Evolutionary conservation across 2,329 filamentous ascomycete species (phyloP), one percentile per base, ranked within the genome.

Genomic region (Aspergillus sp.): DNA sequence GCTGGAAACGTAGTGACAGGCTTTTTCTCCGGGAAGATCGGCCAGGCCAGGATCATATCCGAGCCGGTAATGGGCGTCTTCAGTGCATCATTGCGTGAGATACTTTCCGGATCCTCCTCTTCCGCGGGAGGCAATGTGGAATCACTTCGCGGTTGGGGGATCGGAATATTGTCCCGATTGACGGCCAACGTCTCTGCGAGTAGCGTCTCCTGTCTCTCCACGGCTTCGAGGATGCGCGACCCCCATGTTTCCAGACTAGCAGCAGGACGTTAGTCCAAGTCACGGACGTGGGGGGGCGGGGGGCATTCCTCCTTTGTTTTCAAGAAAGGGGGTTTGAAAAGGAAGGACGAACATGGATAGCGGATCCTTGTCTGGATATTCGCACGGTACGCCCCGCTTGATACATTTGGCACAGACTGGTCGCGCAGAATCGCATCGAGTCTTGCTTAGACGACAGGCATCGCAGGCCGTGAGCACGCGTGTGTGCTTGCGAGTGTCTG

Each of bases 41-140:
- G 67, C 67, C 67, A 69, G 57, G 52, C 60, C 18, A 69, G 66
- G 52, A 69, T 68, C 67, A 68, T 68, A 36, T 68, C 65, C 3
- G 67, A 68, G n/a, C 67, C 67, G 3, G 67, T 69, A 31, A 69
- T 69, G 5, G 65, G 66, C 18, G 67, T 69, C 18, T 64, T 68
- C 22, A 59, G 64, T 3, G 67, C 59, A 65, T 69, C 67, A 58
- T 69, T 68, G 49, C 67, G 65, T 4, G 67, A 69, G 9, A 69
- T 69, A 49, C 61, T 56, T 55, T 69, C 67, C 29, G 65, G 59
- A 61, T 68, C 65, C 58, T 61, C 61, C 42, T 64, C 61, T 9
- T 68, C 66, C 53, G 67, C 49, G 22, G 64, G 54, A 6, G 57
- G 52, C 42, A 36, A 36, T 14, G 57, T 59, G 29, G 63, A 60